phyloP scores from a whole-genome alignment of 169 alveolate species.

The Fabrea salina region DNA sequence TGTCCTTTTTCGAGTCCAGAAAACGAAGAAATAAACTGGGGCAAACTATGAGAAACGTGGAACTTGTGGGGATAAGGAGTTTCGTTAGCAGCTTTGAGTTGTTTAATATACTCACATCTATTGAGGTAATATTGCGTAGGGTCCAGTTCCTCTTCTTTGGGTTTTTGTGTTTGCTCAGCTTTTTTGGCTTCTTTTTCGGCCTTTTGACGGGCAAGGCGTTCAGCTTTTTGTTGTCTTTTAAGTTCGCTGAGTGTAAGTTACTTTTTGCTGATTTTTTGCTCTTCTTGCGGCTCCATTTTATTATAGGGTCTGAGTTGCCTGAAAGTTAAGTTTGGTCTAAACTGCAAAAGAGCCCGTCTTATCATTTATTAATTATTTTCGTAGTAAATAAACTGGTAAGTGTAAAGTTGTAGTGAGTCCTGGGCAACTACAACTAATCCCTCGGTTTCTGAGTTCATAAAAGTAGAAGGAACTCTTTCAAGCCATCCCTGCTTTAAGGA shows the following conservation, averaged over 20 bases:
- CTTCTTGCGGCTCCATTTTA: too few species aligned
- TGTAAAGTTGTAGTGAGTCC: not conserved
- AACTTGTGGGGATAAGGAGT: conserved; percentile 91
- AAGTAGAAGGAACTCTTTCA: not conserved
- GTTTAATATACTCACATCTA: conserved; percentile 42
- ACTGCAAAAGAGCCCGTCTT: too few species aligned
- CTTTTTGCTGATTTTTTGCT: conserved; percentile 24
- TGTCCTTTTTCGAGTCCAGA: conserved; percentile 83
- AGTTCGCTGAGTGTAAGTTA: conserved; percentile 23
- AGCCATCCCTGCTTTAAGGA: not conserved
- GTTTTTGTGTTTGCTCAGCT: not conserved
- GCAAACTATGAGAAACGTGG: conserved; percentile 82
- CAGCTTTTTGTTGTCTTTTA: conserved; percentile 26
- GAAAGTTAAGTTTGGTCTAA: too few species aligned
- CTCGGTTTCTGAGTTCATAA: not conserved
- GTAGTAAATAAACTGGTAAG: conserved; percentile 21
- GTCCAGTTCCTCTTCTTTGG: conserved; percentile 57
- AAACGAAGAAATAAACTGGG: conserved; percentile 85
- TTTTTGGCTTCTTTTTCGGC: conserved; percentile 21
- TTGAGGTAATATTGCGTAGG: conserved; percentile 61
- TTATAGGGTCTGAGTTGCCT: too few species aligned
- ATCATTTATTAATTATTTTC: too few species aligned
- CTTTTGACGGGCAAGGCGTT: conserved; percentile 3
- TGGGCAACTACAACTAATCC: not conserved
- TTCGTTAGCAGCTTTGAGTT: conserved; percentile 51